Percentiles rank a stretch among this genome's conserved stretches.
Evolutionary conservation across 352 stramenopile genomes (phyloP).

Genomic region (Phytopythium cucurbitacearum): DNA sequence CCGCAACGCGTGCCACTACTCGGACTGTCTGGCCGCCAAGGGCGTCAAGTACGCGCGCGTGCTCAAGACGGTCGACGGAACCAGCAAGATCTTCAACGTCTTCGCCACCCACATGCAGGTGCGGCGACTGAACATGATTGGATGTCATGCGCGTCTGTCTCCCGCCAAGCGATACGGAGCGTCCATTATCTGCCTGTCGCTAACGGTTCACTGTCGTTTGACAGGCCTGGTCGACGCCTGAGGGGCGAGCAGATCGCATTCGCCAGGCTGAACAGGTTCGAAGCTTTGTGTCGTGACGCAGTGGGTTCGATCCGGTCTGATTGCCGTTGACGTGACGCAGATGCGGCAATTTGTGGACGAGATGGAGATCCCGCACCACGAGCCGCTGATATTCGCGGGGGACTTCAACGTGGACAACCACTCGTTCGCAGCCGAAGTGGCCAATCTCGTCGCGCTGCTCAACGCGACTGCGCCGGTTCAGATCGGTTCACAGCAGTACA

Average conservation of each 20-base stretch:
- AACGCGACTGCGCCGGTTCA: constrained; percentile 35
- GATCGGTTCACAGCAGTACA: constrained; percentile 59
- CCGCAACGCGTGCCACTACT: constrained; percentile 71
- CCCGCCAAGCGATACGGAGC: not conserved
- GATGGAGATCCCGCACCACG: constrained; percentile 54
- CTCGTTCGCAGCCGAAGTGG: constrained; percentile 66
- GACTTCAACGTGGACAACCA: constrained; percentile 87
- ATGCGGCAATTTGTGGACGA: constrained; percentile 63
- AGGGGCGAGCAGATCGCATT: constrained; percentile 54
- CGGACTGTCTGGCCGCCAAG: constrained; percentile 79
- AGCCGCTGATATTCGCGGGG: constrained; percentile 76
- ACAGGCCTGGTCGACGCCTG: constrained; percentile 71
- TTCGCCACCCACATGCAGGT: constrained; percentile 87
- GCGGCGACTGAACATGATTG: not conserved
- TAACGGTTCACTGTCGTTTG: not conserved
- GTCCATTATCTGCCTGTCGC: too few species aligned
- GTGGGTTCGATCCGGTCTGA: not conserved
- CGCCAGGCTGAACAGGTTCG: constrained; percentile 66
- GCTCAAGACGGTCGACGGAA: constrained; percentile 45
- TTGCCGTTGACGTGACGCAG: constrained; percentile 13
- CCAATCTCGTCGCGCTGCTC: constrained; percentile 53
- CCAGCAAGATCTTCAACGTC: constrained; percentile 78
- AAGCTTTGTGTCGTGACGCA: not conserved
- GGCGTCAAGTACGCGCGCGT: constrained; percentile 80
- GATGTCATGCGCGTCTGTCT: not conserved